Evolutionary conservation across 371 early-diverging fungal species (phyloP), one percentile per base, ranked within the genome.

Genomic region (Mortierella sp.): DNA sequence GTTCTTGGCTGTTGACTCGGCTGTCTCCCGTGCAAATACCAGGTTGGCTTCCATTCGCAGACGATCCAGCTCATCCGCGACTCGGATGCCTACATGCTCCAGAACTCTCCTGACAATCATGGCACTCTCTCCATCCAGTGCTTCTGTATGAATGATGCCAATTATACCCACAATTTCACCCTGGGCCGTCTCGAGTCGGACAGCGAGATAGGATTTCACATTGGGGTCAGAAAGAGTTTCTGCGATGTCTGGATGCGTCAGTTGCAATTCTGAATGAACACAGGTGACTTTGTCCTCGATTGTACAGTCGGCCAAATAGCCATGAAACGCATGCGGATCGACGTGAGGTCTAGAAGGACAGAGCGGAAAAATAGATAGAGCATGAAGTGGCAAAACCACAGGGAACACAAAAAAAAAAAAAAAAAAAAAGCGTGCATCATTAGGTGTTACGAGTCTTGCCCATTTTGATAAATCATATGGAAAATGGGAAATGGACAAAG

Each of bases 1-100:
- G 59, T 85, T 88, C 60, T 88, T 87, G 43, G 89, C 89, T 30
- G 85, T 87, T 53, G 84, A 68, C 46, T 83, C 74, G 29, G 89
- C 89, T 18, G 81, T 75, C 58, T 88, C 84, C 48, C 85, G 82
- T 4, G 86, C 86, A 52, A 68, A 81, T 16, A 84, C 73, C 19
- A 88, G 67, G n/a, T 82, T 83, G 46, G 87, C 85, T 28, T 82
- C 82, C 26, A 81, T 66, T 19, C 75, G 60, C 29, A 86, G 43
- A 16, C 85, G 83, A 56, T 82, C 83, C 55, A 88, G 59, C 67
- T 88, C 89, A 30, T 82, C 80, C 4, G 84, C 72, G n/a, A 82
- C 80, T 30, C 88, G 82, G 23, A 64, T 51, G 11, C 84, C 68
- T 0, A 84, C 79, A 6, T 75, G 72, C 3, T 80, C 74, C 50